Evolutionary conservation across 345 rosid genomes (phyloP).

Genomic region (Acer negundo): DNA sequence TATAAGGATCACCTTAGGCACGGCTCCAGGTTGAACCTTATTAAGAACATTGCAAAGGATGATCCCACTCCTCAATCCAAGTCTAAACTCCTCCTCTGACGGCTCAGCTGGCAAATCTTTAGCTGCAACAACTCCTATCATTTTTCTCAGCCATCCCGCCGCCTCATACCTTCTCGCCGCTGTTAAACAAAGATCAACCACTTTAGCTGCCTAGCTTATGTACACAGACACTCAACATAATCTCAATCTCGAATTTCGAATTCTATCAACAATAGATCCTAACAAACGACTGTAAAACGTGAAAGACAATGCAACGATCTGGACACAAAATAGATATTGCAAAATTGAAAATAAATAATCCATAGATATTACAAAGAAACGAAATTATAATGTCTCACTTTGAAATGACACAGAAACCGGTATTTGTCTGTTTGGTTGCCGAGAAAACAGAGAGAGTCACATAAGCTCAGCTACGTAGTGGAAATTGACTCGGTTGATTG

Average conservation of each 20-base stretch:
- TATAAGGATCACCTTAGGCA: slow-evolving; percentile 54
- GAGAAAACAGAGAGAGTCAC: background rate
- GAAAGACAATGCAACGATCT: background rate
- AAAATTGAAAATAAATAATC: background rate
- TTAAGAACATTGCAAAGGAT: slow-evolving; percentile 81
- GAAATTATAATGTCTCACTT: background rate
- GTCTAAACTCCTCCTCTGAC: slow-evolving; percentile 77
- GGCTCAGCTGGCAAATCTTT: slow-evolving; percentile 89
- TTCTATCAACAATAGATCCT: background rate
- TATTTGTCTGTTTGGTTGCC: slow-evolving; percentile 5
- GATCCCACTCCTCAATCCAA: slow-evolving; percentile 86
- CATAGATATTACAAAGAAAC: background rate
- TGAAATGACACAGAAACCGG: background rate
- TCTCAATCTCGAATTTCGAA: background rate
- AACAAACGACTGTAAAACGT: background rate
- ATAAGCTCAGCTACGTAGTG: background rate
- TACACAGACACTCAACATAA: background rate
- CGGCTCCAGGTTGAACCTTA: slow-evolving; percentile 78
- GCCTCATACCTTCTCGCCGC: slow-evolving; percentile 79
- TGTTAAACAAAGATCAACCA: slow-evolving; percentile 30
- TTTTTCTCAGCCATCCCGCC: slow-evolving; percentile 80
- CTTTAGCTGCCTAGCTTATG: background rate
- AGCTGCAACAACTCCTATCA: slow-evolving; percentile 76
- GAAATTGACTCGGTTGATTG: background rate
- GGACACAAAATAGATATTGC: background rate